These are phyloP conservation scores for Hippophae gyantsensis DNA, from an alignment of 306 rosid genomes.

Conservation along the genomic window DNA sequence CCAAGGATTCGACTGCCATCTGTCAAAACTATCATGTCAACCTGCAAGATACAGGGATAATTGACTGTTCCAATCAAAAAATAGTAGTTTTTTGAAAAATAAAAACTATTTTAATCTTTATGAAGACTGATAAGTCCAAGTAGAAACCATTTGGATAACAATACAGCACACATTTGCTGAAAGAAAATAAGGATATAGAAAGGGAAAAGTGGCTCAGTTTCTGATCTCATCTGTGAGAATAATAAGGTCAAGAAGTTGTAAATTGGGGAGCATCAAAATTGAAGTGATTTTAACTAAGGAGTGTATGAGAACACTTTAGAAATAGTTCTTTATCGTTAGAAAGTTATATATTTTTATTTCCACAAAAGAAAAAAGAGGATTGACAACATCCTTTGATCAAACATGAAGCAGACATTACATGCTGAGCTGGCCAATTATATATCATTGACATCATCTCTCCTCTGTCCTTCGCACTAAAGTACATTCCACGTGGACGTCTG, in stretches of 20 bases:
- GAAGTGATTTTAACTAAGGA: neutral
- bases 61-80: slow-evolving; percentile 8
- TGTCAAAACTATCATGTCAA: slow-evolving; percentile 96
- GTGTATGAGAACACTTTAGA: neutral
- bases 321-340: neutral
- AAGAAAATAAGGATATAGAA: neutral
- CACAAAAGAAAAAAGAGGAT: slow-evolving; percentile 1
- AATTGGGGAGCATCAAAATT: neutral
- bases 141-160: neutral
- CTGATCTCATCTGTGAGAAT: neutral
- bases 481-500: slow-evolving; percentile 99
- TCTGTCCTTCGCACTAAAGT: slow-evolving; percentile 95
- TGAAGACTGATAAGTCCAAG: neutral
- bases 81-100: neutral
- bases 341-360: neutral
- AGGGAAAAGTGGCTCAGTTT: neutral
- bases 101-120: neutral
- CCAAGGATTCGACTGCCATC: slow-evolving; percentile 99
- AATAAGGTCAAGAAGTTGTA: neutral
- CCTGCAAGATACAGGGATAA: slow-evolving; percentile 51
- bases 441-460: slow-evolving; percentile 99
- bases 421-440: slow-evolving; percentile 82
- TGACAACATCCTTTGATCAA: slow-evolving; percentile 1
- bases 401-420: slow-evolving; percentile 37
- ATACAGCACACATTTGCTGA: neutral